A percentile compares a stretch with the other conserved stretches of the same genome.
These are phyloP conservation scores for Gossypium laxum DNA, from an alignment of 441 rosid genomes.

Conservation along the genomic window DNA sequence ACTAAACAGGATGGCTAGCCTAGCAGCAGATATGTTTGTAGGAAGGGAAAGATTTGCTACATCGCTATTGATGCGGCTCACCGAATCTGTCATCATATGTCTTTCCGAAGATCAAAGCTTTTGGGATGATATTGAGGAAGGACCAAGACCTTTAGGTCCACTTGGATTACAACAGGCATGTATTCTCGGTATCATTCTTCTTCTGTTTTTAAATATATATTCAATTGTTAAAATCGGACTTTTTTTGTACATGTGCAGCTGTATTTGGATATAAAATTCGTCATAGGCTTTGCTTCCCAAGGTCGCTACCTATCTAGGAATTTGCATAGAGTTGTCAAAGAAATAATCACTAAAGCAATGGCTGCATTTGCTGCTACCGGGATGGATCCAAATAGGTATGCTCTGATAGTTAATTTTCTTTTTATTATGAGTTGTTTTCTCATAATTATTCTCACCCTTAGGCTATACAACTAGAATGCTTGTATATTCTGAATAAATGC, in stretches of 20 bases:
- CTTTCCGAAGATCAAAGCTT: conserved; percentile 91
- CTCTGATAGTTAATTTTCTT: not conserved
- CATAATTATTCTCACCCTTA: not conserved
- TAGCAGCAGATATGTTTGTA: conserved; percentile 89
- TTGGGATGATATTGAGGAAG: conserved; percentile 95
- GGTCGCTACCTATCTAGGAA: conserved; percentile 91
- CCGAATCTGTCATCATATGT: conserved; percentile 91
- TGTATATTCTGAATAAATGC: no score
- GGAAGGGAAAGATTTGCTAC: conserved; percentile 97
- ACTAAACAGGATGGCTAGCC: conserved; percentile 68
- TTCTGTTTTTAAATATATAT: not conserved
- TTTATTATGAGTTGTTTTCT: not conserved
- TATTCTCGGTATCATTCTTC: conserved; percentile 15
- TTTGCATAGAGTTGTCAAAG: conserved; percentile 76
- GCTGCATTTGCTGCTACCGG: conserved; percentile 77
- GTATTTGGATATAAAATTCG: conserved; percentile 91
- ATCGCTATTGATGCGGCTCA: conserved; percentile 76
- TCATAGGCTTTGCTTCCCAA: conserved; percentile 81
- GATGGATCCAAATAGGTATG: conserved; percentile 81
- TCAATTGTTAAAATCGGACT: conserved; percentile 3
- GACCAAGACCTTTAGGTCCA: conserved; percentile 84
- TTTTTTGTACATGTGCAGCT: conserved; percentile 39
- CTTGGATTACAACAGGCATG: conserved; percentile 80
- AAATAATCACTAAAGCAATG: conserved; percentile 71
- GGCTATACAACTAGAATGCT: not conserved